Evolutionary conservation across 2,329 filamentous ascomycete species (phyloP).

Genomic region (Geoglossum cookeanum): DNA sequence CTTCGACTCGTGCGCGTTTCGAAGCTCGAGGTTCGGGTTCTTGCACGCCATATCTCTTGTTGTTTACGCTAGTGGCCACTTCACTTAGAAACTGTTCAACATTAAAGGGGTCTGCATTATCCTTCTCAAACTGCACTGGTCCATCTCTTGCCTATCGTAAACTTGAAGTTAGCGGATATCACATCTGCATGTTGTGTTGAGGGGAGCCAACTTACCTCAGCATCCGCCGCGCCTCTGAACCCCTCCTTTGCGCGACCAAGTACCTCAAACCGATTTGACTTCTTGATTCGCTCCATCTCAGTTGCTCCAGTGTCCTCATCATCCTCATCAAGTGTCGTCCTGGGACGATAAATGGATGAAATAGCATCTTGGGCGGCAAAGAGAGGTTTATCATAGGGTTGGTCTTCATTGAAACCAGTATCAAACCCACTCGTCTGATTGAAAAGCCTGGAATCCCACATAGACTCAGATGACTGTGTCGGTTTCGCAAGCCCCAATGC

Average conservation of each 20-base stretch:
- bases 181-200: conserved; percentile 3
- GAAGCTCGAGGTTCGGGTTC: conserved; percentile 27
- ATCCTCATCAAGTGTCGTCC: conserved; percentile 50
- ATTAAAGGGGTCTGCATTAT: conserved; percentile 68
- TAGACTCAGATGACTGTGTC: conserved; percentile 74
- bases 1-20: conserved; percentile 22
- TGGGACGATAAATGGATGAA: conserved; percentile 79
- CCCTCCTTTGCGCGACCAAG: conserved; percentile 66
- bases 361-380: conserved; percentile 93
- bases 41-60: conserved; percentile 60
- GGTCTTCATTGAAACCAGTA: conserved; percentile 89
- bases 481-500: conserved; percentile 88
- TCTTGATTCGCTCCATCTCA: conserved; percentile 77
- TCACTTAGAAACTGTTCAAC: conserved; percentile 88
- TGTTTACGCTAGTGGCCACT: conserved; percentile 40
- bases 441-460: conserved; percentile 94
- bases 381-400: conserved; percentile 89
- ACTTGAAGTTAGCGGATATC: conserved; percentile 14
- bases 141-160: conserved; percentile 50
- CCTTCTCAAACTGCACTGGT: conserved; percentile 92
- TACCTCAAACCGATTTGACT: conserved; percentile 70
- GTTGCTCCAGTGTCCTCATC: conserved; percentile 62
- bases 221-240: conserved; percentile 72
- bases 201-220: conserved; percentile 39
- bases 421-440: conserved; percentile 87